phyloP scores from a whole-genome alignment of 192 early-diverging fungal species.

The Phycomyces nitens region DNA sequence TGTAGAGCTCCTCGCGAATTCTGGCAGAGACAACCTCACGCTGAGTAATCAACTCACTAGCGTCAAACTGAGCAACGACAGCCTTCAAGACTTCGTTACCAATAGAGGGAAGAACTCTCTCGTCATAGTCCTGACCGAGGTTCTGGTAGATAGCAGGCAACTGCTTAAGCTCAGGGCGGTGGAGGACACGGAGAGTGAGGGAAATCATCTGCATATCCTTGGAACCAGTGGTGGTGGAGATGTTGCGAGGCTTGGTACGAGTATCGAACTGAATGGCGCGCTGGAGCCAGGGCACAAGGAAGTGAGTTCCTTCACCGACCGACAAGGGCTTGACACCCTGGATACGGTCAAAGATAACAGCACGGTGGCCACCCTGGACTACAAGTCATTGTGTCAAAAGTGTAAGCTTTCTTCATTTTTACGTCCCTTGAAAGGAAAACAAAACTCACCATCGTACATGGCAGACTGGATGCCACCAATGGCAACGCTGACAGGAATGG shows the following conservation, averaged over 20 bases:
- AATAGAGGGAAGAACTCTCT: constrained; percentile 94
- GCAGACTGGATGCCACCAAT: constrained; percentile 72
- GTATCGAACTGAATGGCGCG: constrained; percentile 86
- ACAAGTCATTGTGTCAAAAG: not conserved
- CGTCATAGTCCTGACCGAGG: constrained; percentile 94
- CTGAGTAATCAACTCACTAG: constrained; percentile 96
- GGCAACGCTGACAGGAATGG: constrained; percentile 70
- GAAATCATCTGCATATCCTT: constrained; percentile 99
- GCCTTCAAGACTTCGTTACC: constrained; percentile 99
- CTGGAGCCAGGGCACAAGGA: constrained; percentile 97
- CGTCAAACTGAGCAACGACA: constrained; percentile 98
- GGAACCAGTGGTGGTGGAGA: constrained; percentile 98
- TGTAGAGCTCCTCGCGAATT: constrained; percentile 89
- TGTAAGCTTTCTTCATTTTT: not conserved
- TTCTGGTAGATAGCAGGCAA: constrained; percentile 86
- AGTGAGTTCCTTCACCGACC: constrained; percentile 94
- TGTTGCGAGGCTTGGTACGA: constrained; percentile 93
- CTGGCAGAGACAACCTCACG: constrained; percentile 89
- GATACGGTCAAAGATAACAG: constrained; percentile 95
- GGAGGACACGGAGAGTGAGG: constrained; percentile 88
- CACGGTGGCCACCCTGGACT: constrained; percentile 96
- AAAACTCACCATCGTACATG: constrained; percentile 86
- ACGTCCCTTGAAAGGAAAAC: not conserved
- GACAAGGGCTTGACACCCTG: constrained; percentile 81
- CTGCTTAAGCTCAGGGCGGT: constrained; percentile 75